Percentiles rank a stretch among this genome's conserved stretches.
phyloP scores from a whole-genome alignment of 495 filamentous ascomycete species.

The Penicillium bovifimosum region DNA sequence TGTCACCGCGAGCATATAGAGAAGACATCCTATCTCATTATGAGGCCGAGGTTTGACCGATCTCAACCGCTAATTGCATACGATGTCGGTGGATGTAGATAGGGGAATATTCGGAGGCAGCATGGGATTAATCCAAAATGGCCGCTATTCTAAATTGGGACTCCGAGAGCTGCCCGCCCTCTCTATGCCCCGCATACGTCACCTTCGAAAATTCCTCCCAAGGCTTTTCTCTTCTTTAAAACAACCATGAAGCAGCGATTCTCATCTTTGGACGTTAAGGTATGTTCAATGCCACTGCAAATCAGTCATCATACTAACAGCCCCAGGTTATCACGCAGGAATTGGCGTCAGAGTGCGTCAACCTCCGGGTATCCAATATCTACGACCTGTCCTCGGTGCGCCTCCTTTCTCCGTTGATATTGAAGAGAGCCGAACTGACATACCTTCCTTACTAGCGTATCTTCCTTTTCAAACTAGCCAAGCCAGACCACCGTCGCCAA shows the following conservation, averaged over 20 bases:
- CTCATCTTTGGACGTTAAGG: conserved; percentile 87
- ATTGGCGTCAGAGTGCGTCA: conserved; percentile 67
- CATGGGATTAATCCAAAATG: not conserved
- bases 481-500: conserved; percentile 79
- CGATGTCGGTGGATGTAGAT: too few species aligned
- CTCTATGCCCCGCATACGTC: conserved; percentile 43
- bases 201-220: conserved; percentile 32
- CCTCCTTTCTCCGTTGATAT: not conserved
- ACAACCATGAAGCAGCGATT: conserved; percentile 89
- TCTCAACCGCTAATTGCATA: not conserved
- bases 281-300: conserved; percentile 24
- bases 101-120: too few species aligned
- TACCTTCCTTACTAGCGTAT: conserved; percentile 54
- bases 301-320: conserved; percentile 1
- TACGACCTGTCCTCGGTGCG: conserved; percentile 87
- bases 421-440: not conserved
- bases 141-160: conserved; percentile 4
- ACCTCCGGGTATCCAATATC: conserved; percentile 81
- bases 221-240: conserved; percentile 13
- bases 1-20: too few species aligned
- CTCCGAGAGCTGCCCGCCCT: not conserved
- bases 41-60: too few species aligned
- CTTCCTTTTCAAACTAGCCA: conserved; percentile 88
- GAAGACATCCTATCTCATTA: too few species aligned
- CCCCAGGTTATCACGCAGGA: conserved; percentile 84